These are phyloP conservation scores for Candida odintsovae DNA, from an alignment of 805 yeast genomes.

Conservation along the genomic window DNA sequence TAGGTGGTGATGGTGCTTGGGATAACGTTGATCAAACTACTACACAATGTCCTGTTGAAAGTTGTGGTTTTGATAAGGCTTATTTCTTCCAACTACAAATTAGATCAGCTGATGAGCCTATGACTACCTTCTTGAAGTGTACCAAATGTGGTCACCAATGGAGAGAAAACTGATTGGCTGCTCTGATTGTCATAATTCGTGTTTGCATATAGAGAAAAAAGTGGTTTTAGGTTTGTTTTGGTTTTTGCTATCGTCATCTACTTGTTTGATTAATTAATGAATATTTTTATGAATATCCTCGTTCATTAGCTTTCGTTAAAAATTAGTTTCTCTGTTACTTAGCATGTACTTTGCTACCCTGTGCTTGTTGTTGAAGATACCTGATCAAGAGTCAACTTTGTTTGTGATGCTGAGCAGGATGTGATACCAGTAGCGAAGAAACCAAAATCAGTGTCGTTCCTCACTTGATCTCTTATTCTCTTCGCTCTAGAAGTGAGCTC, in stretches of 20 bases:
- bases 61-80: conserved; percentile 85
- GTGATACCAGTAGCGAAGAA: neutral
- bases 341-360: neutral
- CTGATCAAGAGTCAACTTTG: neutral
- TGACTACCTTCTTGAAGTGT: conserved; percentile 97
- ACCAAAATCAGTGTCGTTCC: conserved; percentile 2
- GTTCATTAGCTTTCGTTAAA: neutral
- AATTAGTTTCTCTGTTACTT: neutral
- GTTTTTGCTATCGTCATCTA: neutral
- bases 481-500: neutral
- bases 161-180: conserved; percentile 71
- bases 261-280: neutral
- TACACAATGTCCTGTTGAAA: conserved; percentile 85
- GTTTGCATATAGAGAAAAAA: neutral
- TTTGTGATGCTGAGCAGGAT: neutral
- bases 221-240: neutral
- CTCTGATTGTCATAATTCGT: neutral
- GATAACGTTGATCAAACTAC: conserved; percentile 96
- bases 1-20: conserved; percentile 98
- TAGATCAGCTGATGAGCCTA: conserved; percentile 98
- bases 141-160: conserved; percentile 90
- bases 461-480: neutral
- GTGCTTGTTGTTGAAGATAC: neutral
- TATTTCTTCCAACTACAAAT: conserved; percentile 96
- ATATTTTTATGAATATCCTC: neutral